phyloP scores from a whole-genome alignment of 805 yeast genomes.

The Hanseniaspora valbyensis region DNA sequence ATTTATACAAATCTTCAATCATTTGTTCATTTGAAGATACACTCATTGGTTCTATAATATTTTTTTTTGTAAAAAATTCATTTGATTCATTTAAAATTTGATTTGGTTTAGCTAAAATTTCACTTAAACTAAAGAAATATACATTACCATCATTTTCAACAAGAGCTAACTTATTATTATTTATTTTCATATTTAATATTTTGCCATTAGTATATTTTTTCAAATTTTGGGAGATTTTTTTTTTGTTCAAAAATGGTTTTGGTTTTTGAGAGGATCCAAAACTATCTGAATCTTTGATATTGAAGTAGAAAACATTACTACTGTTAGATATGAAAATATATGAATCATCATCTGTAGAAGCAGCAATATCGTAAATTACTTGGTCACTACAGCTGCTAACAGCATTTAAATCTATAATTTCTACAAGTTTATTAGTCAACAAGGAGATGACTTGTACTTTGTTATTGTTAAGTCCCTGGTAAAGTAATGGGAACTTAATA shows the following conservation, averaged over 20 bases:
- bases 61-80: too few relatives aligned
- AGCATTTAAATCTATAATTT: conserved; percentile 32
- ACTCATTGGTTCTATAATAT: too few relatives aligned
- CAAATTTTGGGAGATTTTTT: not conserved
- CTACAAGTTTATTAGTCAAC: conserved; percentile 60
- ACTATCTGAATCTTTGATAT: not conserved
- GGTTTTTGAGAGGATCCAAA: not conserved
- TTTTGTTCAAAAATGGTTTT: not conserved
- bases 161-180: not conserved
- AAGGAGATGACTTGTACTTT: conserved; percentile 77
- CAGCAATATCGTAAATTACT: not conserved
- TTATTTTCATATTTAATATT: conserved; percentile 4
- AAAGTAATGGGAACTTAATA: conserved; percentile 53
- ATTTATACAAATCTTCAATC: conserved; percentile 9
- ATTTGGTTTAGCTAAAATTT: not conserved
- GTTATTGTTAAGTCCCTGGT: conserved; percentile 73
- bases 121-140: not conserved
- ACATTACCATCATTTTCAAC: conserved; percentile 13
- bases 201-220: not conserved
- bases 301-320: conserved; percentile 3
- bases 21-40: conserved; percentile 2
- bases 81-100: too few relatives aligned
- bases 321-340: conserved; percentile 44
- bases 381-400: not conserved
- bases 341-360: conserved; percentile 32